A percentile compares a stretch with the other conserved stretches of the same genome.
These are phyloP conservation scores for Posidonia oceanica DNA, from an alignment of 116 monocot species.

Conservation along the genomic window DNA sequence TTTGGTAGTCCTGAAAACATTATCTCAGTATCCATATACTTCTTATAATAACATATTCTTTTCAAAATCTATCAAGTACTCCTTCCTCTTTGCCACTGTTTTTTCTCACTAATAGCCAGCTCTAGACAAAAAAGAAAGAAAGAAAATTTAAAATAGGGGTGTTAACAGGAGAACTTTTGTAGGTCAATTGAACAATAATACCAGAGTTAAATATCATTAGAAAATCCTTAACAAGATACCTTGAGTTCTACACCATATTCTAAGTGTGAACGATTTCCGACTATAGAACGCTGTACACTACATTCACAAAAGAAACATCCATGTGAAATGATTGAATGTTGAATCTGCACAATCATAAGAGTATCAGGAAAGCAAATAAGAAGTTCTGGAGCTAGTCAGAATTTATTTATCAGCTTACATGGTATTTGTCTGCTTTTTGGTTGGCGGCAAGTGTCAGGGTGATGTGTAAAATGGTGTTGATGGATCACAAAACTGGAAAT, in stretches of 20 bases:
- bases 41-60: too few species aligned
- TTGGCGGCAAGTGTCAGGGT: slow-evolving; percentile 56
- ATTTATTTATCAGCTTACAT: slow-evolving; percentile 18
- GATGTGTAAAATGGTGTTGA: slow-evolving; percentile 61
- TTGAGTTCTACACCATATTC: slow-evolving; percentile 56
- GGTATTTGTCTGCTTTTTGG: slow-evolving; percentile 64
- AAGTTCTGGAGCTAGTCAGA: too few species aligned
- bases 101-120: too few species aligned
- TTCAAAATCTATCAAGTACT: too few species aligned
- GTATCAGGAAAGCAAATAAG: not conserved
- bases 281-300: slow-evolving; percentile 49
- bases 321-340: slow-evolving; percentile 74
- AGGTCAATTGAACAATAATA: too few species aligned
- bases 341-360: slow-evolving; percentile 32
- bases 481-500: slow-evolving; percentile 66
- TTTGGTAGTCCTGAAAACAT: too few species aligned
- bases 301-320: slow-evolving; percentile 90
- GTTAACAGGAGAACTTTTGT: too few species aligned
- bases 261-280: slow-evolving; percentile 83
- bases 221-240: slow-evolving; percentile 19
- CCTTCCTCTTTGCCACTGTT: too few species aligned
- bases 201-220: too few species aligned
- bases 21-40: too few species aligned
- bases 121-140: too few species aligned
- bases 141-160: too few species aligned